Evolutionary conservation across 108 stramenopile genomes (phyloP), one percentile per base, ranked within the genome.

Genomic region (Cyclotella sp.): DNA sequence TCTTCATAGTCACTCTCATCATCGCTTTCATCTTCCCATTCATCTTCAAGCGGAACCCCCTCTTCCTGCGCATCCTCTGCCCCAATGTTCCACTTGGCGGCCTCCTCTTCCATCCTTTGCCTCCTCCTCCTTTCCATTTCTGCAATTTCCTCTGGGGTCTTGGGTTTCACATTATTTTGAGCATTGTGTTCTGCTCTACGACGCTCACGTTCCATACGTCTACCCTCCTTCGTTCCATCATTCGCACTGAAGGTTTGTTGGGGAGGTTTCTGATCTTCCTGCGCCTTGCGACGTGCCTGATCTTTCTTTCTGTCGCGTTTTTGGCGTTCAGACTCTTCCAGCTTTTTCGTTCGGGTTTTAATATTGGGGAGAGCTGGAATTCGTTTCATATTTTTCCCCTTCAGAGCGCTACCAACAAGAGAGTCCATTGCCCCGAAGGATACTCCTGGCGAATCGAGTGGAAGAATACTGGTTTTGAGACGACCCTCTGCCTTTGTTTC

Each of bases 131-230:
- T 88, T 76, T 95, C 93, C 79, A 92, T 91, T 78, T 95, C 93
- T 22, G 87, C 88, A 39, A 91, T 87, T 73, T 95, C 93, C 68
- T 95, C 93, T 21, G 93, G 93, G 34, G 93, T 92, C 79, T 92
- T 92, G 45, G 84, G 86, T 55, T 79, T 71, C 30, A 82, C 81
- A 71, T 92, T 85, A 61, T 95, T 89, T 21, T 85, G 70, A 14
- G 65, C 67, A 28, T 83, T 73, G 65, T 95, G 93, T 45, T 95
- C 90, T 14, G 78, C 88, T 19, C 93, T 80, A 62, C 91, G 86
- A 12, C 90, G 86, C 29, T 95, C 93, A n/a, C 93, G 84, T 81
- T 95, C 93, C 7, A 90, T 82, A 34, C 68, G 73, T 43, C 93
- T 85, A n/a, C 91, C 93, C 62, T 92, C 93, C 21, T 76, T 78